Conservation (phyloP, 768 basidiomycete species). For the Clathrus columnatus region DNA sequence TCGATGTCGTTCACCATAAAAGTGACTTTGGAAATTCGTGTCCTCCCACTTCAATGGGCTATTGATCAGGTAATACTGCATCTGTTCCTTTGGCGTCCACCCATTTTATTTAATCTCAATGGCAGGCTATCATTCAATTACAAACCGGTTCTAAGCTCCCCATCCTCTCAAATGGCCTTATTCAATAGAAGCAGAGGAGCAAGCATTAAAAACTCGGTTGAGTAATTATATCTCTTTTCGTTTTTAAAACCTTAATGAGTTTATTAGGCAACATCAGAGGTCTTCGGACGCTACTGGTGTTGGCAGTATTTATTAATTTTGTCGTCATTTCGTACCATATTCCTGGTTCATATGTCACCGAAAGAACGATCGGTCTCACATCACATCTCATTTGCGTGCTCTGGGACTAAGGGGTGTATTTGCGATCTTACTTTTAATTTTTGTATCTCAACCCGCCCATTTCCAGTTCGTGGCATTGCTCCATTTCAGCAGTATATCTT, state of each 20-base stretch:
- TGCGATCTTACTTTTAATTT: background rate
- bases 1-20: conserved; percentile 56
- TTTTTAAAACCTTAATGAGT: background rate
- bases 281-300: conserved; percentile 49
- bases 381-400: conserved; percentile 68
- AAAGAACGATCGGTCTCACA: conserved; percentile 51
- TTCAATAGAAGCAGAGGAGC: conserved; percentile 57
- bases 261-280: conserved; percentile 52
- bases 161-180: conserved; percentile 69
- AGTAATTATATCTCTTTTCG: conserved; percentile 30
- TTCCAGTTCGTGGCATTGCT: conserved; percentile 52
- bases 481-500: conserved; percentile 57
- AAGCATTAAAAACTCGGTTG: conserved; percentile 43
- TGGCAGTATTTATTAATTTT: conserved; percentile 67
- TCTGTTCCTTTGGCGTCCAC: background rate
- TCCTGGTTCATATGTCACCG: conserved; percentile 58
- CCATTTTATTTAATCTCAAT: background rate
- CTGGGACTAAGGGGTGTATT: conserved; percentile 60
- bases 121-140: conserved; percentile 63
- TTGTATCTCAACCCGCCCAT: conserved; percentile 1
- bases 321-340: conserved; percentile 72
- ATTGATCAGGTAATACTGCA: conserved; percentile 50
- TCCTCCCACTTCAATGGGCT: conserved; percentile 71
- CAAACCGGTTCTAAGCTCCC: conserved; percentile 41
- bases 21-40: conserved; percentile 60